Base-by-base conservation (phyloP, 352 stramenopile species). In the Pythium periplocum region DNA sequence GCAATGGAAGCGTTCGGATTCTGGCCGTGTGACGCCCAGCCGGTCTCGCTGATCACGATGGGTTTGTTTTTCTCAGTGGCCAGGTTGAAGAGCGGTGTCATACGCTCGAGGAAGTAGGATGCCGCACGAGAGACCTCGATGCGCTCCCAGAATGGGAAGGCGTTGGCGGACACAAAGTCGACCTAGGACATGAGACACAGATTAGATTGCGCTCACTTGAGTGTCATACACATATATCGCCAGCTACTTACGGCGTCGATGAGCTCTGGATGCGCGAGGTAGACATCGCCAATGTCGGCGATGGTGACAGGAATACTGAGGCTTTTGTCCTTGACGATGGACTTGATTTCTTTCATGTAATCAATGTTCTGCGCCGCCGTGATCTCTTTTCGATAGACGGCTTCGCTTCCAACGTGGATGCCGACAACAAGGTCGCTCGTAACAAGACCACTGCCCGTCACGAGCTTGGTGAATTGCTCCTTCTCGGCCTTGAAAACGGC, bases 91-190 rank as follows among this genome's bases (percentile, higher is more conserved):
- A 90, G 53, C n/a, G 57, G 53, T 34, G 50, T 32, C 57, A 84
- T 75, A 11, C 75, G 71, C 31, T 32, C 42, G 8, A 73, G 38
- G 4, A 91, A 78, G 53, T 80, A 71, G 5, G 26, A 33, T 3
- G 68, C 69, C 1, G 75, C 78, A 2, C 54, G 57, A 4, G 62
- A 54, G 3, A 82, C 64, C 0, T 42, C 41, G 38, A 75, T 71
- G 30, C 60, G 61, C 51, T 91, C 75, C 80, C 80, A 89, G 55
- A 87, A 87, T 3, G 80, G 78, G 47, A 91, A 91, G 2, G 48
- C 59, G 46, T 91, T 91, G 0, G 74, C 70, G 12, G 75, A 69
- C 1, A 88, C 63, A 26, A 86, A 63, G 46, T 90, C 78, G 26
- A 84, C 66, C 53, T 62, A 53, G 3, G 5, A 31, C 17, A 57